Evolutionary conservation across 805 yeast genomes (phyloP).

Genomic region (Saturnispora galanensis): DNA sequence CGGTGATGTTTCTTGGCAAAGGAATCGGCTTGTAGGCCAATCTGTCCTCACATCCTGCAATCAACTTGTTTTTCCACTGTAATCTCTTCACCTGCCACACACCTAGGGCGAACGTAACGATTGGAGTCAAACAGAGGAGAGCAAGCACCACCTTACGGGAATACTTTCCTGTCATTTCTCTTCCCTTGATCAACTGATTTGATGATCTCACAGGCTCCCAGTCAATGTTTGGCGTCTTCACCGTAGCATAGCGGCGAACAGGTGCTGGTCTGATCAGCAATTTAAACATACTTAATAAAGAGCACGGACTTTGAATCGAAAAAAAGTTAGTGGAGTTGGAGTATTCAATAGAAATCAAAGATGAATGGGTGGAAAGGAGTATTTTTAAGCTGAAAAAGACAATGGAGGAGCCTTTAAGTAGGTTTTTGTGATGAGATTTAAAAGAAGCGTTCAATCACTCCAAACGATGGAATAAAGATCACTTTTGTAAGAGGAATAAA

Average conservation of each 20-base stretch:
- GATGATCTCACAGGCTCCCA: slow-evolving; percentile 69
- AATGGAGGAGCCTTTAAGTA: too few relatives aligned
- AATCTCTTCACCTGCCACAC: slow-evolving; percentile 87
- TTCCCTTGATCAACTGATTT: slow-evolving; percentile 28
- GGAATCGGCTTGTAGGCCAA: slow-evolving; percentile 64
- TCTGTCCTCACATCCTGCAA: slow-evolving; percentile 75
- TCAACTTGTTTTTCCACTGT: slow-evolving; percentile 78
- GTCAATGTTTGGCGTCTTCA: slow-evolving; percentile 64
- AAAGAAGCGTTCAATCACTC: too few relatives aligned
- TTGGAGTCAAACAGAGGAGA: slow-evolving; percentile 66
- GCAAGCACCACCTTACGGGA: slow-evolving; percentile 24
- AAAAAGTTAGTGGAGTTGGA: too few relatives aligned
- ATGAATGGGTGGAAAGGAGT: too few relatives aligned
- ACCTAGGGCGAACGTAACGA: slow-evolving; percentile 76
- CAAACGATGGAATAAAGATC: too few relatives aligned
- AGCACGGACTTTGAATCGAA: not conserved
- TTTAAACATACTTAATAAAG: slow-evolving; percentile 1
- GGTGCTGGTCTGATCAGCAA: not conserved
- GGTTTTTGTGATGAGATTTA: too few relatives aligned
- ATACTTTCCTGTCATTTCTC: slow-evolving; percentile 17
- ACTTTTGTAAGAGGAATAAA: too few relatives aligned
- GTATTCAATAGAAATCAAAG: too few relatives aligned
- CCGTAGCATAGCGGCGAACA: slow-evolving; percentile 24
- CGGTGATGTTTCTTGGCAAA: slow-evolving; percentile 57
- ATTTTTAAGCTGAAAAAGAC: too few relatives aligned